Evolutionary conservation across 257 asterid species (phyloP).

Genomic region (Linderniella brevidens): DNA sequence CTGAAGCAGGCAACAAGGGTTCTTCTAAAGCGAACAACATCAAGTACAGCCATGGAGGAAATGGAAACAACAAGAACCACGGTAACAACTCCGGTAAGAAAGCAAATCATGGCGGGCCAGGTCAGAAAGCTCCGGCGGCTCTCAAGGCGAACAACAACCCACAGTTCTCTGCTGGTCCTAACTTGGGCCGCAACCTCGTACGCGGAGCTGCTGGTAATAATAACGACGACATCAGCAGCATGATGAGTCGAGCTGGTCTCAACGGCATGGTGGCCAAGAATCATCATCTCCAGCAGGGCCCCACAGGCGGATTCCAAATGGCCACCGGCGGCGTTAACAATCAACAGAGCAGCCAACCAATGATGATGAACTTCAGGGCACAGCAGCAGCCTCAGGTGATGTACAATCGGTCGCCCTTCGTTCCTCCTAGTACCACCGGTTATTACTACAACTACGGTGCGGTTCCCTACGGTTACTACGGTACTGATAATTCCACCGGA

Average conservation of each 20-base stretch:
- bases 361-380: not conserved
- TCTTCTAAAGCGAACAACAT: conserved; percentile 13
- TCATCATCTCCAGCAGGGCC: too few relatives aligned
- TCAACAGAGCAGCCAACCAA: not conserved
- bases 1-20: conserved; percentile 19
- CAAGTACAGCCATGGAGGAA: conserved; percentile 20
- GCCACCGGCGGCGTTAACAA: conserved; percentile 6
- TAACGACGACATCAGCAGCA: conserved; percentile 30
- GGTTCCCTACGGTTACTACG: conserved; percentile 7
- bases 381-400: conserved; percentile 28
- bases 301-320: too few relatives aligned
- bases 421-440: conserved; percentile 36
- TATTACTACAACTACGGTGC: conserved; percentile 25
- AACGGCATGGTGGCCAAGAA: conserved; percentile 27
- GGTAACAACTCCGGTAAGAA: too few relatives aligned
- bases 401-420: conserved; percentile 30
- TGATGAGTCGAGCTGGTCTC: conserved; percentile 75
- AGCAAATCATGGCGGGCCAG: conserved; percentile 19
- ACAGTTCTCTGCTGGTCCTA: conserved; percentile 9
- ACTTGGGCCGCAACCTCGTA: not conserved
- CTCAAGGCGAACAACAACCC: conserved; percentile 19
- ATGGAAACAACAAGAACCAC: conserved; percentile 10
- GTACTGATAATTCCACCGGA: conserved; percentile 9
- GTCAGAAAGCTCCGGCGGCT: conserved; percentile 26
- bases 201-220: conserved; percentile 10